phyloP scores from a whole-genome alignment of 768 basidiomycete species.

The Leucocoprinus birnbaumii region DNA sequence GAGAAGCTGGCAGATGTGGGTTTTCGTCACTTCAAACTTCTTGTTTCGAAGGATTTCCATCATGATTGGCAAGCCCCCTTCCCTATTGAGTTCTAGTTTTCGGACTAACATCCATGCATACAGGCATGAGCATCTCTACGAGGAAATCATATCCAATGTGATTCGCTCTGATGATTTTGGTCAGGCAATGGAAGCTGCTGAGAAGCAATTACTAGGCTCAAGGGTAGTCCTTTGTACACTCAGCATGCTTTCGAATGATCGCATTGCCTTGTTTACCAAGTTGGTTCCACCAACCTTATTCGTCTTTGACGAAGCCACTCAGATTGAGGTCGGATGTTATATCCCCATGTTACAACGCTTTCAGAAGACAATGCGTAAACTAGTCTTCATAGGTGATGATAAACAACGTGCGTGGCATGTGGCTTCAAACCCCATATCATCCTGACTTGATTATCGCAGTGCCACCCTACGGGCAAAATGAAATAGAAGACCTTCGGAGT shows the following conservation, averaged over 20 bases:
- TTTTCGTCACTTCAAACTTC: conserved; percentile 50
- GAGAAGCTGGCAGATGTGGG: conserved; percentile 55
- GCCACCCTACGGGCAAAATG: not conserved
- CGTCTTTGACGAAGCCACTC: conserved; percentile 54
- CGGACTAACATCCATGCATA: not conserved
- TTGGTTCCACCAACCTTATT: conserved; percentile 36
- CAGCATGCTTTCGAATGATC: conserved; percentile 51
- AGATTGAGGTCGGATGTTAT: conserved; percentile 49
- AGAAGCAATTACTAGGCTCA: conserved; percentile 29
- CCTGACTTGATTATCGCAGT: not conserved
- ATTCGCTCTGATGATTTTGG: conserved; percentile 40
- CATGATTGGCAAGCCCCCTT: conserved; percentile 57
- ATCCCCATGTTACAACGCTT: conserved; percentile 34
- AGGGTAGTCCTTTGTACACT: conserved; percentile 67
- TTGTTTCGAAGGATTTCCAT: conserved; percentile 67
- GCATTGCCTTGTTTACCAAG: conserved; percentile 19
- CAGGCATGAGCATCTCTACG: conserved; percentile 77
- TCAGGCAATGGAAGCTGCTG: conserved; percentile 18
- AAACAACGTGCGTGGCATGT: conserved; percentile 33
- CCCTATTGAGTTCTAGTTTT: not conserved
- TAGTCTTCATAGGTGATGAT: conserved; percentile 51
- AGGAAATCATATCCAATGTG: conserved; percentile 40
- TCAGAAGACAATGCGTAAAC: conserved; percentile 34
- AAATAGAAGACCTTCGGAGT: not conserved
- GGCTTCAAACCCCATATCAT: not conserved